phyloP scores from a whole-genome alignment of 345 rosid species.

The Pugionium dolabratum region DNA sequence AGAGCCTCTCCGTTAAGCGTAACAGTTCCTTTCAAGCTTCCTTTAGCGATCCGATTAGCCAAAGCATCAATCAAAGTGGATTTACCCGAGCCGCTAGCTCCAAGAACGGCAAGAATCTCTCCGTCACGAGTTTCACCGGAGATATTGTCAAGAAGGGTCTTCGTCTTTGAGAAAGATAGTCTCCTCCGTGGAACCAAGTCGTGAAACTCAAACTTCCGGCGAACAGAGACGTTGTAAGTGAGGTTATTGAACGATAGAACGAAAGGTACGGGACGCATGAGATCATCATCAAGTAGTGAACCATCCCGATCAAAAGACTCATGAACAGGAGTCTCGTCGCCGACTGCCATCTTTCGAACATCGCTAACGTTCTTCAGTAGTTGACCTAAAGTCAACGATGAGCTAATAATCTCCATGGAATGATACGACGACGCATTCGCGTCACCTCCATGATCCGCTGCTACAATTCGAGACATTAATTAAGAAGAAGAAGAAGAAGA shows the following conservation, averaged over 20 bases:
- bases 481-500: neutral
- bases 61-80: slow-evolving; percentile 81
- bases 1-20: slow-evolving; percentile 69
- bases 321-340: slow-evolving; percentile 69
- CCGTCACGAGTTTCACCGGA: slow-evolving; percentile 90
- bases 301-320: slow-evolving; percentile 44
- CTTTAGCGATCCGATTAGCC: slow-evolving; percentile 77
- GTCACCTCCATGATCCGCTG: slow-evolving; percentile 26
- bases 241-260: slow-evolving; percentile 73
- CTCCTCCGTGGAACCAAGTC: slow-evolving; percentile 32
- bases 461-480: slow-evolving; percentile 54
- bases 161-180: slow-evolving; percentile 49
- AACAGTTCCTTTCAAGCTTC: slow-evolving; percentile 66
- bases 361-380: slow-evolving; percentile 73
- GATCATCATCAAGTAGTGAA: slow-evolving; percentile 16
- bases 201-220: slow-evolving; percentile 51
- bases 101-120: slow-evolving; percentile 86
- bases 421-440: slow-evolving; percentile 34
- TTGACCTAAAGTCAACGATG: slow-evolving; percentile 65
- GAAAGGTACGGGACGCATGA: slow-evolving; percentile 57
- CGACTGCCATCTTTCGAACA: slow-evolving; percentile 51
- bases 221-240: slow-evolving; percentile 67
- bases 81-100: slow-evolving; percentile 93
- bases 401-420: slow-evolving; percentile 45
- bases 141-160: slow-evolving; percentile 69